Base-by-base conservation (phyloP, 140 eudicot species). In the Anethum foeniculum region DNA sequence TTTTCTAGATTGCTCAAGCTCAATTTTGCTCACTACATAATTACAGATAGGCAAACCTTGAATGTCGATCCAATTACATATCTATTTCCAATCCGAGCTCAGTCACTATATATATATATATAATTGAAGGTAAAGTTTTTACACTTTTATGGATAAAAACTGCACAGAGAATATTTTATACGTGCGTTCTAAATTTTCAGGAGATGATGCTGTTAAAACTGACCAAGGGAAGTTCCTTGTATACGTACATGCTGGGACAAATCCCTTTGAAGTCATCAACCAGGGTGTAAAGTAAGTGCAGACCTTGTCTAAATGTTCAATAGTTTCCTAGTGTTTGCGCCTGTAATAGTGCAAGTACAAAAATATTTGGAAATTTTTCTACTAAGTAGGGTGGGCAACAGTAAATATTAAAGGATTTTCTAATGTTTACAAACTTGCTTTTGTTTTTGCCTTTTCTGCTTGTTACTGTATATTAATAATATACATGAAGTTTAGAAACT, bases 201-300 rank as follows among this genome's bases (percentile, higher is more conserved):
- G 98, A 32, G 97, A 91, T 84, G 84, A 86, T 82, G 91, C 91
- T 46, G 93, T 91, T 75, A 86, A 89, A 84, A 93, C 97, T 64
- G 77, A 85, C 81, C 89, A 88, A 84, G 98, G 98, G 78, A 84
- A 82, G 28, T 74, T 73, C 86, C 93, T 93, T 83, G 95, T 93
- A 15, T 93, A 93, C 86, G 86, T 93, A 90, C 91, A 93, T 84
- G 88, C 98, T 62, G 98, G 98, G 76, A 91, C 89, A 58, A 93
- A 93, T 77, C 95, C 98, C 54, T 93, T 86, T 87, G 95, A 89
- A 77, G 98, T 93, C 82, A 83, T 93, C 82, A 89, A 83, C 58
- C 89, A 89, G 81, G 93, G 97, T 84, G 88, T 93, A 7, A 91
- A 93, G 98, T 93, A 85, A 88, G 97, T 87, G 18, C 74, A 77